A percentile compares a stretch with the other conserved stretches of the same genome.
These are phyloP conservation scores for Xylariaceae sp. DNA, from an alignment of 2,329 filamentous ascomycete species.

Conservation along the genomic window DNA sequence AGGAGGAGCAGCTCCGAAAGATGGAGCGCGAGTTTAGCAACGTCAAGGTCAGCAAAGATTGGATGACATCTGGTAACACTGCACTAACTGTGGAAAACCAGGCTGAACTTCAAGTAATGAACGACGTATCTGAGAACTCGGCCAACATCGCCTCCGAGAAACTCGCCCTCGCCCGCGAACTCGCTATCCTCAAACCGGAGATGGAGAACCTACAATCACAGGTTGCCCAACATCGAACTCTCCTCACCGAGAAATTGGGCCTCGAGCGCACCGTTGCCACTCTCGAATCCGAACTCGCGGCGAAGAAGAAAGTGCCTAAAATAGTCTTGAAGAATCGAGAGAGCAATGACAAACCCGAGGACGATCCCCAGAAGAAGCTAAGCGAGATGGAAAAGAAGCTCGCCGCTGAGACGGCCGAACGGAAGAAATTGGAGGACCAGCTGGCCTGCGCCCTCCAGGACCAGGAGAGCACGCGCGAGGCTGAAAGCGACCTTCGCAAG, in stretches of 20 bases:
- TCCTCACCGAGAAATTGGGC: conserved; percentile 72
- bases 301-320: conserved; percentile 66
- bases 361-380: conserved; percentile 41
- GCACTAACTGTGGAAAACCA: conserved; percentile 34
- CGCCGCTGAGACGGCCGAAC: conserved; percentile 30
- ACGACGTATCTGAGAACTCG: conserved; percentile 61
- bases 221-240: conserved; percentile 55
- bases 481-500: conserved; percentile 32
- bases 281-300: conserved; percentile 75
- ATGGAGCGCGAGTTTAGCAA: conserved; percentile 45
- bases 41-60: conserved; percentile 38
- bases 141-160: conserved; percentile 61
- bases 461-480: conserved; percentile 30
- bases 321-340: conserved; percentile 45
- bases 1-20: conserved; percentile 45
- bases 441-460: conserved; percentile 31
- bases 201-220: conserved; percentile 52
- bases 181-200: conserved; percentile 50
- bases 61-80: neutral
- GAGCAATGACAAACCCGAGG: conserved; percentile 38
- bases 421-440: conserved; percentile 32
- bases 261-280: conserved; percentile 73
- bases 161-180: conserved; percentile 46
- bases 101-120: conserved; percentile 67
- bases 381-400: conserved; percentile 33